These are phyloP conservation scores for Talaromyces atroroseus DNA, from an alignment of 2,329 filamentous ascomycete genomes.

Conservation along the genomic window DNA sequence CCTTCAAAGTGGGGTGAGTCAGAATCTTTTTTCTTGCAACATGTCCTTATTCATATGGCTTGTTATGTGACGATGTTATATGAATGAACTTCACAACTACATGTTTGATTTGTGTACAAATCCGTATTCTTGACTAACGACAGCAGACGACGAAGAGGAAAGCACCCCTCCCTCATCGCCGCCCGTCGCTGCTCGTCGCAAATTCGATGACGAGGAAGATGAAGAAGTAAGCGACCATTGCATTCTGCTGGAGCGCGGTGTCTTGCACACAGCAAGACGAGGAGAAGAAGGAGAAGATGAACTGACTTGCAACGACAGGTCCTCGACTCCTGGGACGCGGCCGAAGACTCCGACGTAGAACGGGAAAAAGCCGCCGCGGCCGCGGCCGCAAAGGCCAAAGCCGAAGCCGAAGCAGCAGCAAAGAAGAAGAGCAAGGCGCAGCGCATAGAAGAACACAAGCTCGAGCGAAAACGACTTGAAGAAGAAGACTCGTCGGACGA, in stretches of 20 bases:
- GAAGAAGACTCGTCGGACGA: constrained; percentile 51
- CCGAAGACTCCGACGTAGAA: constrained; percentile 94
- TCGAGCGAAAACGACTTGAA: constrained; percentile 55
- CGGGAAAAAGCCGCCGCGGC: constrained; percentile 90
- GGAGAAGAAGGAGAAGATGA: not conserved
- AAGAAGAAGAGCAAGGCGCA: constrained; percentile 86
- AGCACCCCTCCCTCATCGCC: constrained; percentile 42
- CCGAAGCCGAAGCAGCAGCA: constrained; percentile 78
- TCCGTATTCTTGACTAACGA: not conserved
- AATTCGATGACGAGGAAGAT: constrained; percentile 87
- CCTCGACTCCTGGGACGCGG: constrained; percentile 93
- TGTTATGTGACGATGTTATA: no score
- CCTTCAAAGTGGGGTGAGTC: constrained; percentile 48
- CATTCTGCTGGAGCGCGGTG: not conserved
- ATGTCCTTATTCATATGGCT: no score
- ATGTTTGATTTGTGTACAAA: no score
- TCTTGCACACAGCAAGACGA: not conserved
- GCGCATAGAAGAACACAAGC: constrained; percentile 74
- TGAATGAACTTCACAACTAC: no score
- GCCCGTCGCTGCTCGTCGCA: constrained; percentile 50
- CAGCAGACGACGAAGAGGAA: constrained; percentile 44
- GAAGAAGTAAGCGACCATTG: constrained; percentile 50
- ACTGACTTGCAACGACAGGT: constrained; percentile 51
- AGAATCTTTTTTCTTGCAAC: constrained; percentile 13
- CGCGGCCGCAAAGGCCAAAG: constrained; percentile 79